Conservation (phyloP, 2,329 filamentous ascomycete genomes). For the Dactylellina cionopaga region DNA sequence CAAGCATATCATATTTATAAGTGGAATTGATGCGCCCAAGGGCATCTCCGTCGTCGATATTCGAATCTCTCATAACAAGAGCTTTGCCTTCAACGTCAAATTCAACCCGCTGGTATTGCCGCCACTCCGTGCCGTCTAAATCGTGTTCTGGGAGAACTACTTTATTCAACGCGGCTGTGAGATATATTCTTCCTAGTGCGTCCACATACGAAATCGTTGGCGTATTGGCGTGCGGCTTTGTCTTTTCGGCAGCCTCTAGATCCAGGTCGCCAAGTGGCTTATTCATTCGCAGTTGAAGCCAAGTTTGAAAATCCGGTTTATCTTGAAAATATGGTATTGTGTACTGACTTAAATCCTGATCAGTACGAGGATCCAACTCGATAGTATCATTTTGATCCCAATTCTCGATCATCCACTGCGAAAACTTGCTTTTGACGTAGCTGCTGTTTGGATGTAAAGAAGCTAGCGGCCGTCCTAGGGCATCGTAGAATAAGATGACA, state of each 20-base stretch:
- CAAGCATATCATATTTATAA: neutral
- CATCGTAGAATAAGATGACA: constrained; percentile 37
- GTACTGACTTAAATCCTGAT: constrained; percentile 21
- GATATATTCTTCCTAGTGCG: neutral
- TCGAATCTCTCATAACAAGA: neutral
- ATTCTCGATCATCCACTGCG: constrained; percentile 1
- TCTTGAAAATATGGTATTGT: neutral
- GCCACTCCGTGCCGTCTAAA: neutral
- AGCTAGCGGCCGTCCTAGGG: constrained; percentile 46
- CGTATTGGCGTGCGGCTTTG: neutral
- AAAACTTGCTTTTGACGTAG: constrained; percentile 48
- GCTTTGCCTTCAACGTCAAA: neutral
- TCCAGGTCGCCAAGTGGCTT: neutral
- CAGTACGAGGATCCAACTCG: constrained; percentile 2
- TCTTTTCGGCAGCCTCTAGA: constrained; percentile 10
- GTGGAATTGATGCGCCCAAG: neutral
- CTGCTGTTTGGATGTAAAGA: constrained; percentile 51
- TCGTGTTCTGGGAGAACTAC: neutral
- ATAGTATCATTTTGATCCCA: constrained; percentile 38
- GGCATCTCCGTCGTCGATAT: too few species aligned
- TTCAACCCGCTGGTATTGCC: too few species aligned
- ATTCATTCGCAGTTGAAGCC: constrained; percentile 11
- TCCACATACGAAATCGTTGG: constrained; percentile 4
- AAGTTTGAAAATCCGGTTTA: constrained; percentile 33
- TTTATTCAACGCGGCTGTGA: neutral